Conservation (phyloP, 371 early-diverging fungal genomes). For the Choanephora cucurbitarum region DNA sequence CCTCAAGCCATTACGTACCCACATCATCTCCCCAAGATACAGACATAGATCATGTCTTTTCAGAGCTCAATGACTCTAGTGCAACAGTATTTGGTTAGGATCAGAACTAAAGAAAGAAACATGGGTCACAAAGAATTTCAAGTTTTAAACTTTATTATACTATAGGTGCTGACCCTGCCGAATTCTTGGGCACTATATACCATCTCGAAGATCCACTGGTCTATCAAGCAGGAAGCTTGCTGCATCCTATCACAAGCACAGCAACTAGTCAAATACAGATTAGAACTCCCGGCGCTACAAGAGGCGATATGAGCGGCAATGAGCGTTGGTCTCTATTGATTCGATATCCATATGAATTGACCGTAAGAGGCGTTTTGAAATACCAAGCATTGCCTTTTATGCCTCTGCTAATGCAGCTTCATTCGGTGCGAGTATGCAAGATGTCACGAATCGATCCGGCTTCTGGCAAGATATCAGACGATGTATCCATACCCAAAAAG, state of each 20-base stretch:
- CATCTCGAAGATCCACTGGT: conserved; percentile 28
- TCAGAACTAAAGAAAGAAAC: too few species aligned
- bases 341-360: conserved; percentile 65
- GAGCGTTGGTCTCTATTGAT: conserved; percentile 46
- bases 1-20: conserved; percentile 31
- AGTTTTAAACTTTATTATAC: neutral
- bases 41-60: neutral
- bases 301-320: conserved; percentile 29
- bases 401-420: conserved; percentile 17
- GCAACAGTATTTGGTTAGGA: too few species aligned
- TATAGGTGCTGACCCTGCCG: conserved; percentile 27
- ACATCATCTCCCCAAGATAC: neutral
- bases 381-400: conserved; percentile 50
- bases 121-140: too few species aligned
- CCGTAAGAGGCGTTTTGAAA: conserved; percentile 66
- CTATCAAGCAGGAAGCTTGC: conserved; percentile 22
- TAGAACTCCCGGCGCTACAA: conserved; percentile 25
- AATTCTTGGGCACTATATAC: conserved; percentile 34
- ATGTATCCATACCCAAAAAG: conserved; percentile 27
- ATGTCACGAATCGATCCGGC: conserved; percentile 49
- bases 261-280: conserved; percentile 32
- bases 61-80: neutral
- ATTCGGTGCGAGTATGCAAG: conserved; percentile 47
- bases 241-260: conserved; percentile 17
- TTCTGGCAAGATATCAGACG: conserved; percentile 39